phyloP scores from a whole-genome alignment of 768 basidiomycete genomes.

The Leccinum ochraceum region DNA sequence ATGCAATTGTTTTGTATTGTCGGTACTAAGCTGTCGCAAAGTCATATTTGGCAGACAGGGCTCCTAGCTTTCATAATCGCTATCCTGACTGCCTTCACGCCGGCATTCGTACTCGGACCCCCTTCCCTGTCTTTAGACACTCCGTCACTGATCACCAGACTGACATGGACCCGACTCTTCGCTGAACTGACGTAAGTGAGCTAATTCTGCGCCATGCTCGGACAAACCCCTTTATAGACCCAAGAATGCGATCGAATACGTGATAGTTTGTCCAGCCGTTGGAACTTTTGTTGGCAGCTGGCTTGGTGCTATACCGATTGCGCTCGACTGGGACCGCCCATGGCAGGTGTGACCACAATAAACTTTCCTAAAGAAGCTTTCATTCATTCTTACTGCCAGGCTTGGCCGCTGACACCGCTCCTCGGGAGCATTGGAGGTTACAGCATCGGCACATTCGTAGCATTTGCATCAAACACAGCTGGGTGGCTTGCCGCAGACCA shows the following conservation, averaged over 20 bases:
- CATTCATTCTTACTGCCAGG: constrained; percentile 42
- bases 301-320: constrained; percentile 81
- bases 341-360: constrained; percentile 79
- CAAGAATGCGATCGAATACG: constrained; percentile 70
- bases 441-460: constrained; percentile 56
- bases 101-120: constrained; percentile 67
- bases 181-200: constrained; percentile 74
- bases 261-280: constrained; percentile 75
- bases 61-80: constrained; percentile 70
- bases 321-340: constrained; percentile 95
- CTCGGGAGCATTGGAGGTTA: constrained; percentile 72
- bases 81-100: constrained; percentile 62
- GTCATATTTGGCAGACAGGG: constrained; percentile 60
- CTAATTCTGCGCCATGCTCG: background rate
- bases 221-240: constrained; percentile 36
- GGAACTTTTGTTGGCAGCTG: constrained; percentile 77
- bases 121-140: constrained; percentile 49
- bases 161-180: constrained; percentile 79
- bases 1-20: background rate
- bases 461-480: constrained; percentile 47
- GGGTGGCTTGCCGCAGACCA: constrained; percentile 43
- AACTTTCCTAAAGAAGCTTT: constrained; percentile 2
- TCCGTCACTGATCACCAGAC: constrained; percentile 51
- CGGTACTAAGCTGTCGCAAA: constrained; percentile 26
- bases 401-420: constrained; percentile 81